phyloP scores from a whole-genome alignment of 2,329 filamentous ascomycete genomes.

The Whalleya microplaca region DNA sequence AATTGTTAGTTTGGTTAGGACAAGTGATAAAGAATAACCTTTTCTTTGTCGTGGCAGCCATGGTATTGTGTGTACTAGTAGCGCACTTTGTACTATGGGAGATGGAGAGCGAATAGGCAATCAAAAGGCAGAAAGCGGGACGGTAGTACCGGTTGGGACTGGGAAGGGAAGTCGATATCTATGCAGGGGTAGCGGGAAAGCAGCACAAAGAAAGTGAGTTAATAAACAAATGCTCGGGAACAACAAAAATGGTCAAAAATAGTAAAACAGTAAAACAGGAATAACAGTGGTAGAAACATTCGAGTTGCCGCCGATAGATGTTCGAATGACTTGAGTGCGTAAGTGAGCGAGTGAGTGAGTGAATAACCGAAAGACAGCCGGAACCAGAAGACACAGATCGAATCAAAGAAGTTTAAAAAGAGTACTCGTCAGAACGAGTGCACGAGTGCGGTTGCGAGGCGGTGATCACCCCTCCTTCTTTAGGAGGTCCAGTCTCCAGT shows the following conservation, averaged over 20 bases:
- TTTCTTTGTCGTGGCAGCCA: slow-evolving; percentile 32
- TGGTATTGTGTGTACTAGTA: slow-evolving; percentile 12
- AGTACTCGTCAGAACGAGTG: not conserved
- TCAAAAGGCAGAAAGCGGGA: not conserved
- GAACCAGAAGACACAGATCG: not conserved
- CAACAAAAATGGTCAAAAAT: no score
- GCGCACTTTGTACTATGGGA: slow-evolving; percentile 5
- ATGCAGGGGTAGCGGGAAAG: slow-evolving; percentile 1
- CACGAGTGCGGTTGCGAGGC: slow-evolving; percentile 13
- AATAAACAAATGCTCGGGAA: slow-evolving; percentile 4
- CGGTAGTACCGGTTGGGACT: not conserved
- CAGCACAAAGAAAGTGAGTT: not conserved
- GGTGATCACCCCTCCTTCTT: slow-evolving; percentile 12
- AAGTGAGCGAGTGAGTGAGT: no score
- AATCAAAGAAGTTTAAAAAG: not conserved
- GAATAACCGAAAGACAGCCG: not conserved
- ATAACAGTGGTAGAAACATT: slow-evolving; percentile 4
- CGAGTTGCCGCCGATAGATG: not conserved
- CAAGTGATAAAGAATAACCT: slow-evolving; percentile 24
- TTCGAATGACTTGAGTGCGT: not conserved
- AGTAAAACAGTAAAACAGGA: slow-evolving; percentile 1
- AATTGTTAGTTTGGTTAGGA: not conserved
- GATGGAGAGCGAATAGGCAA: not conserved
- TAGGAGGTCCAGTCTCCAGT: slow-evolving; percentile 8
- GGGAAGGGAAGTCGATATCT: not conserved